A percentile compares a stretch with the other conserved stretches of the same genome.
These are phyloP conservation scores for Jamesozyma piceae DNA, from an alignment of 805 yeast species.

Conservation along the genomic window DNA sequence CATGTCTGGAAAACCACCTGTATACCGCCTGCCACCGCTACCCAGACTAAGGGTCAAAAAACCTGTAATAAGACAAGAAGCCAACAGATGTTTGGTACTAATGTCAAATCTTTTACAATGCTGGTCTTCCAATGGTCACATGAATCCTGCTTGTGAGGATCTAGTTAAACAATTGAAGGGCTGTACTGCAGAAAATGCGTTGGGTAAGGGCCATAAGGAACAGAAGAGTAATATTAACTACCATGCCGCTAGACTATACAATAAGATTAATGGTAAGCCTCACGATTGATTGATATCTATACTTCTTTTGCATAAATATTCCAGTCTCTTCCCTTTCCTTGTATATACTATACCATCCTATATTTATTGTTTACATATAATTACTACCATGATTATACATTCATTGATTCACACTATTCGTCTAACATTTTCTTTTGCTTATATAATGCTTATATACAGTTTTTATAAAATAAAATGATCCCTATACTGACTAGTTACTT, in stretches of 20 bases:
- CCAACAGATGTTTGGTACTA: constrained; percentile 66
- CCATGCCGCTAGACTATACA: constrained; percentile 44
- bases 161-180: constrained; percentile 61
- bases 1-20: constrained; percentile 33
- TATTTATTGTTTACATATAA: no score
- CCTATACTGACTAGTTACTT: no score
- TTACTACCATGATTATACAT: no score
- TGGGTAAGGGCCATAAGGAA: constrained; percentile 19
- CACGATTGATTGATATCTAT: constrained; percentile 21
- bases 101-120: constrained; percentile 84
- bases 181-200: constrained; percentile 47
- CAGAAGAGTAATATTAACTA: constrained; percentile 40
- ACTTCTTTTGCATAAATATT: no score
- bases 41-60: constrained; percentile 65
- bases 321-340: no score
- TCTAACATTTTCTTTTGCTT: no score
- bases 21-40: constrained; percentile 55
- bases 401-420: no score
- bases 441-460: no score
- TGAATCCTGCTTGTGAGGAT: constrained; percentile 53
- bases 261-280: constrained; percentile 42
- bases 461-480: no score
- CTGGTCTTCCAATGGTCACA: constrained; percentile 94
- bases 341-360: no score
- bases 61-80: constrained; percentile 46